A percentile compares a stretch with the other conserved stretches of the same genome.
These are phyloP conservation scores for Neltuma alba DNA, from an alignment of 306 rosid species.

Conservation along the genomic window DNA sequence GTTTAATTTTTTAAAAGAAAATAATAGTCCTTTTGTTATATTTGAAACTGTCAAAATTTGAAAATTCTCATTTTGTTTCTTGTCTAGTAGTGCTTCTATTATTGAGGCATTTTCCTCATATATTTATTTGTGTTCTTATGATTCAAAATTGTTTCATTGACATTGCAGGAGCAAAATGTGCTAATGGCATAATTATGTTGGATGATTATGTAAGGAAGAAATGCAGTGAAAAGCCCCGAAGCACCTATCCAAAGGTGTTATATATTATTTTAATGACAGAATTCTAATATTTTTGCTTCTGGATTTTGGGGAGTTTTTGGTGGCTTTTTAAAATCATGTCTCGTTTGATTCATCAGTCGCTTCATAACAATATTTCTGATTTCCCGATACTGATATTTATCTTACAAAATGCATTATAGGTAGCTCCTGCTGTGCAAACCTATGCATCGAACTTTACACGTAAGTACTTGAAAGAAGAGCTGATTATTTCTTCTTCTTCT, in stretches of 20 bases:
- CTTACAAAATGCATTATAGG: slow-evolving; percentile 47
- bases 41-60: neutral
- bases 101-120: neutral
- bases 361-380: neutral
- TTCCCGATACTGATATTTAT: slow-evolving; percentile 19
- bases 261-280: slow-evolving; percentile 22
- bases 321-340: neutral
- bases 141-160: slow-evolving; percentile 29
- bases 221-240: slow-evolving; percentile 63
- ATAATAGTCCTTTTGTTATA: neutral
- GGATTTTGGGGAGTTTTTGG: neutral
- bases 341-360: slow-evolving; percentile 13
- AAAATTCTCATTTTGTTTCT: slow-evolving; percentile 14
- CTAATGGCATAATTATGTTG: slow-evolving; percentile 71
- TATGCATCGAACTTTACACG: slow-evolving; percentile 31
- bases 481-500: neutral
- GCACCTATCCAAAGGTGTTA: slow-evolving; percentile 58
- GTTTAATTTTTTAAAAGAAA: neutral
- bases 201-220: slow-evolving; percentile 67
- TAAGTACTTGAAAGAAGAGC: slow-evolving; percentile 41
- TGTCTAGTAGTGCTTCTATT: neutral
- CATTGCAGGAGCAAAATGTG: slow-evolving; percentile 72
- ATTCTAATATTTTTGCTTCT: slow-evolving; percentile 4
- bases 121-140: neutral
- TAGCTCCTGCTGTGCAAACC: slow-evolving; percentile 36